Base-by-base conservation (phyloP, 2,329 filamentous ascomycete genomes). In the Hymenoscyphus linearis region DNA sequence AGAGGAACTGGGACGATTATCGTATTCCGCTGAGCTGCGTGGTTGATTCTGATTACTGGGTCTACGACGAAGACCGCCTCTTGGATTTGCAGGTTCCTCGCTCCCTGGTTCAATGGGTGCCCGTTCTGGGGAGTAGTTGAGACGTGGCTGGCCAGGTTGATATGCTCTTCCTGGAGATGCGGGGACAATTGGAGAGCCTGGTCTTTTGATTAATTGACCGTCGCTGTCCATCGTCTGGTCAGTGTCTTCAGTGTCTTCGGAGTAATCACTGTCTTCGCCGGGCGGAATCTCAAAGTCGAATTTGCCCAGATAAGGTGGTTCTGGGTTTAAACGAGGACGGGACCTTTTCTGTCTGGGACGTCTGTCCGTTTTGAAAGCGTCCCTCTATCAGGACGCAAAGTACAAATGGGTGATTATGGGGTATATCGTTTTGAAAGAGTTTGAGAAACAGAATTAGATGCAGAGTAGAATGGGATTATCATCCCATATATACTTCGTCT, bases 261-360 rank as follows among this genome's bases (percentile, higher is more conserved):
- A 65, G n/a, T 64, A 64, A 54, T 68, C 66, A 57, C 63, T 68
- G 36, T 64, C 60, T 12, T 57, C 60, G 52, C 66, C 65, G 44
- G 57, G 60, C 10, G 62, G 59, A 63, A 64, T 67, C 25, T 61
- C 57, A 63, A 63, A 55, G 14, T 59, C 2, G 36, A 64, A 58
- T 2, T 37, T 27, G 37, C 62, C 55, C 35, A 64, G 59, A 16
- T 60, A 56, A n/a, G 64, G 47, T 16, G 57, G 59, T 52, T 18
- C 18, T 25, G 60, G 22, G 55, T 60, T 60, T 52, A 66, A 62
- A 47, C 54, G 61, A 61, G 55, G 52, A 26, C 59, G 27, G 57
- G 63, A 68, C 27, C 62, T 60, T 47, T 58, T 60, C 58, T 55
- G 60, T 60, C 62, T 61, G 14, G 63, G 57, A 59, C 47, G 57